Percentiles rank a stretch among this genome's conserved stretches.
phyloP scores from a whole-genome alignment of 768 basidiomycete species.

The Psilocybe azurescens region DNA sequence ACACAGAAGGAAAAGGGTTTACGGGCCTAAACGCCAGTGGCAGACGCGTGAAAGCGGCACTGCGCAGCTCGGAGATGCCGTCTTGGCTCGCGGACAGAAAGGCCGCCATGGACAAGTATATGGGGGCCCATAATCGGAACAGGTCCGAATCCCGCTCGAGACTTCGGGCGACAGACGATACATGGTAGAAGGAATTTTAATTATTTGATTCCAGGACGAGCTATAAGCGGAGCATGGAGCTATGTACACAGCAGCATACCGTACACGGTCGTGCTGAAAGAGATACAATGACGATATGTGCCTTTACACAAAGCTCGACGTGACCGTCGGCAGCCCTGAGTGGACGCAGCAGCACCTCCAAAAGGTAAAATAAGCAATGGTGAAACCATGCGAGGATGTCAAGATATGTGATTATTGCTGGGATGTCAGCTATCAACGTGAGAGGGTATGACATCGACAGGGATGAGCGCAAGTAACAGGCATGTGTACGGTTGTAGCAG shows the following conservation, averaged over 20 bases:
- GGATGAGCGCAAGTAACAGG: neutral
- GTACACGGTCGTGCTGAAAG: too few species aligned
- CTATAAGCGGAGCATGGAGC: neutral
- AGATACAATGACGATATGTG: neutral
- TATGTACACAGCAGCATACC: neutral
- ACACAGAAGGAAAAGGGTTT: neutral
- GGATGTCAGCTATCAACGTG: conserved; percentile 23
- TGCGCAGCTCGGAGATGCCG: neutral
- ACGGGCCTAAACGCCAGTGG: neutral
- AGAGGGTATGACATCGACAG: conserved; percentile 9
- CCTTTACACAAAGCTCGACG: neutral
- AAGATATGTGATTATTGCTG: conserved; percentile 17
- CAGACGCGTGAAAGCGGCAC: neutral
- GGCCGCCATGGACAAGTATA: neutral
- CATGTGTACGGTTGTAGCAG: conserved; percentile 1
- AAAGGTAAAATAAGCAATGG: conserved; percentile 1
- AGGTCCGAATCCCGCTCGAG: neutral
- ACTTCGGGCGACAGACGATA: neutral
- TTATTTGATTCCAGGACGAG: neutral
- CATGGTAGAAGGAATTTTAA: neutral
- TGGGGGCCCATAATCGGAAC: neutral
- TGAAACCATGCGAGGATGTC: conserved; percentile 20
- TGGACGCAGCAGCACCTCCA: too few species aligned
- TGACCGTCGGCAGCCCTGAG: neutral
- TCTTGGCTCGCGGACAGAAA: conserved; percentile 1